Evolutionary conservation across 306 rosid genomes (phyloP), one percentile per base, ranked within the genome.

Genomic region (Echinosophora koreensis): DNA sequence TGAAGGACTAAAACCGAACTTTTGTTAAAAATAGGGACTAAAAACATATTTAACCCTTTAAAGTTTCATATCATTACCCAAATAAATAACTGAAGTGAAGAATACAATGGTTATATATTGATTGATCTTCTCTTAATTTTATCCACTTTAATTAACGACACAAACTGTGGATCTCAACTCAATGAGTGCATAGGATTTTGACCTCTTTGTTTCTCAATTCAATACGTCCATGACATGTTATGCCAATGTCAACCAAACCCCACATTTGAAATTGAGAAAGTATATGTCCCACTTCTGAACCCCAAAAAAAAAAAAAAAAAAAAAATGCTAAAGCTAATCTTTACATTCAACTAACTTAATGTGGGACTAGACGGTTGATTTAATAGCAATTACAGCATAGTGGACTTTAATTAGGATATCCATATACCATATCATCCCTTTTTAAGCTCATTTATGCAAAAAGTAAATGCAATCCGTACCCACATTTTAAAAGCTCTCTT

Each of bases 191-290:
- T 54, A 37, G 54, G 28, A 70, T 75, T 82, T 85, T 79, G 80
- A 82, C 71, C 65, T 52, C 12, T 78, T n/a, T 30, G 28, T 71
- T 32, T 42, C 64, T 22, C 52, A 32, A 11, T 70, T 71, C 71
- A 80, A 71, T 72, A 15, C 55, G 75, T 74, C 66, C 55, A 59
- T 50, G 30, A 74, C 71, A 58, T 12, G 12, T 42, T 69, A 63
- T 46, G 37, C 52, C 37, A 81, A 78, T 74, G 86, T 78, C 84
- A 81, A 82, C 73, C 72, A 82, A 82, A 82, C 84, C 80, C 86
- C 86, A 78, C 84, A 14, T 69, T 62, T 78, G 77, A 85, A 78
- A 59, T 69, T 76, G 56, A 75, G 59, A 51, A 64, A 16, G 28
- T 17, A 11, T 32, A 27, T 30, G 59, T 59, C 76, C 47, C 77